Base-by-base conservation (phyloP, 2,329 filamentous ascomycete species). In the Cordyceps cicadae region DNA sequence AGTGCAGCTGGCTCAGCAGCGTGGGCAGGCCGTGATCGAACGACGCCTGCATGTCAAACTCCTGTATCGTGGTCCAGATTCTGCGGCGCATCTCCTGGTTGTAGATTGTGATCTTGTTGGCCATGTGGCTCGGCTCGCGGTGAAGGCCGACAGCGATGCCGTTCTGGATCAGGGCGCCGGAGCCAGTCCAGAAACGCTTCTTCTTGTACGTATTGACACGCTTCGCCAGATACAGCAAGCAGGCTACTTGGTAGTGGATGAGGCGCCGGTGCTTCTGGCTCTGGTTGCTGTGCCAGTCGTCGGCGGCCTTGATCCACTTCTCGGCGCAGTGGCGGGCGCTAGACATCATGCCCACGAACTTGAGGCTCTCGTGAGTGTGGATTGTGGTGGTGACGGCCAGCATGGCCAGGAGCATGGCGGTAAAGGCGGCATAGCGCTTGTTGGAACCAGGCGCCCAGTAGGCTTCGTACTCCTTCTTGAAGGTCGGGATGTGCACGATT, bases 201-300 rank as follows among this genome's bases (percentile, higher is more conserved):
- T 86, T 86, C 74, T 85, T 84, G 64, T 86, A 79, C 2, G 80
- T 82, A 70, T 86, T 86, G 64, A 85, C 79, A 34, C 81, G 76
- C 74, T 85, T 86, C 49, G 80, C 81, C 2, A 86, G 76, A 64
- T 84, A 85, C n/a, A 83, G 67, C 37, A 86, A 72, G 65, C 83
- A 85, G 14, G 78, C 76, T 17, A 86, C 79, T 68, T 86, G 83
- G 67, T 84, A 85, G 69, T 86, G 81, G 15, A 86, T 80, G 26
- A 86, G 76, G 50, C 78, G 77, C 52, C 83, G 79, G 64, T 85
- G 82, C 70, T 86, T 86, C 69, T 85, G 79, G 68, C 83, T 85
- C 71, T 86, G 83, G 41, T 73, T 73, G 29, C 72, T 69, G 39
- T 78, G 74, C 82, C 83, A 86, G 37, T 72, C 71, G 60, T 85